These are phyloP conservation scores for Endocalyx cinctus DNA, from an alignment of 2,329 filamentous ascomycete genomes.

Conservation along the genomic window DNA sequence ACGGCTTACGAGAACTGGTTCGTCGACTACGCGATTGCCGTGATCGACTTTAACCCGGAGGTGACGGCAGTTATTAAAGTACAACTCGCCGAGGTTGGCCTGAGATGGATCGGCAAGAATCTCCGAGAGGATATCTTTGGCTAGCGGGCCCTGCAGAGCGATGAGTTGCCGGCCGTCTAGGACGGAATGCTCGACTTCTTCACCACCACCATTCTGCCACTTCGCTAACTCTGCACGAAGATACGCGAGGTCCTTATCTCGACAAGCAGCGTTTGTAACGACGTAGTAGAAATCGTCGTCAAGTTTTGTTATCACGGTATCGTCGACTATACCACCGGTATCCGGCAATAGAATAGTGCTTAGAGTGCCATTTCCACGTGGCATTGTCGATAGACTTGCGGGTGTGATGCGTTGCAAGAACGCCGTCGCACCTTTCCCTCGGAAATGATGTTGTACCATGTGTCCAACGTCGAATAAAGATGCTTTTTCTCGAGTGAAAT, in stretches of 20 bases:
- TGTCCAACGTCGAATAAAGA: slow-evolving; percentile 95
- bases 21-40: slow-evolving; percentile 42
- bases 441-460: slow-evolving; percentile 89
- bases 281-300: slow-evolving; percentile 75
- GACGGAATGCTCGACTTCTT: slow-evolving; percentile 63
- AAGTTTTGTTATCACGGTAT: slow-evolving; percentile 85
- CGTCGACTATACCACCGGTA: slow-evolving; percentile 90
- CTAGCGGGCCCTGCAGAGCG: slow-evolving; percentile 82
- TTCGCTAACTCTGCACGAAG: slow-evolving; percentile 63
- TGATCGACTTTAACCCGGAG: slow-evolving; percentile 58
- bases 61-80: slow-evolving; percentile 74
- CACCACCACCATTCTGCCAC: slow-evolving; percentile 52
- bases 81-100: slow-evolving; percentile 60
- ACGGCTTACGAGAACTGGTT: slow-evolving; percentile 68
- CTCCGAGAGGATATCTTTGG: slow-evolving; percentile 62
- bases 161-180: slow-evolving; percentile 72
- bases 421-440: slow-evolving; percentile 70
- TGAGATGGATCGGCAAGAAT: slow-evolving; percentile 51
- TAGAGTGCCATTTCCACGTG: slow-evolving; percentile 68
- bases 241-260: slow-evolving; percentile 82
- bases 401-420: slow-evolving; percentile 87
- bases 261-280: slow-evolving; percentile 90
- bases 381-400: slow-evolving; percentile 61
- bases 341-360: slow-evolving; percentile 76
- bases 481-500: slow-evolving; percentile 81